Percentiles rank a stretch among this genome's conserved stretches.
Conservation (phyloP, 257 asterid species). For the Ajuga chamaepitys region DNA sequence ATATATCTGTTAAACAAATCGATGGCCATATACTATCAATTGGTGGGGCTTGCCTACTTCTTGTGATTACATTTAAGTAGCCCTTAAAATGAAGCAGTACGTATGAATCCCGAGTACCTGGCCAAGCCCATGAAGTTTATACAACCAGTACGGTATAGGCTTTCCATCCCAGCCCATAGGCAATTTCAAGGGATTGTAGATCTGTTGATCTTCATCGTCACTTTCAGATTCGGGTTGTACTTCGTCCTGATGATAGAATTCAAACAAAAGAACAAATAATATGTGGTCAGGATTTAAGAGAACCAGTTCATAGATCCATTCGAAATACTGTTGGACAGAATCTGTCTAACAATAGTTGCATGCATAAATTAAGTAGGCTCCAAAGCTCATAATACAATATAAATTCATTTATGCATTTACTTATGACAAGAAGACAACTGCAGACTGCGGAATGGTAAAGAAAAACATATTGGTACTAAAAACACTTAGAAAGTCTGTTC, state of each 20-base stretch:
- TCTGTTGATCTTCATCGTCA: constrained; percentile 96
- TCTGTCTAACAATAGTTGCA: neutral
- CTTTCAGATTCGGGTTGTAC: constrained; percentile 90
- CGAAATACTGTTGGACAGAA: neutral
- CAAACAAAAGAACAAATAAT: constrained; percentile 3
- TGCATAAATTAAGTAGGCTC: neutral
- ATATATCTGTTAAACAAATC: neutral
- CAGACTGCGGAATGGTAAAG: neutral
- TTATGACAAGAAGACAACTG: constrained; percentile 1
- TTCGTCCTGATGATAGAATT: constrained; percentile 57
- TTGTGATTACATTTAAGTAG: neutral
- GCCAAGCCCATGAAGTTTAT: constrained; percentile 98
- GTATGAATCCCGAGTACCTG: constrained; percentile 49
- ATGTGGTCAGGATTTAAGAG: neutral
- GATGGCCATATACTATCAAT: neutral
- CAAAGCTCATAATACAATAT: neutral
- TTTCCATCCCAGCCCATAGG: constrained; percentile 99
- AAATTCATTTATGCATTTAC: neutral
- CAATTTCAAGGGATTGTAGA: constrained; percentile 90
- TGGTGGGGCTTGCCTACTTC: neutral
- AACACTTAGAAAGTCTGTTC: neutral
- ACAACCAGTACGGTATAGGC: constrained; percentile 98
- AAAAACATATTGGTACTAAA: neutral
- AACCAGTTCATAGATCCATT: neutral
- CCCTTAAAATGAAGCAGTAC: constrained; percentile 9